phyloP scores from a whole-genome alignment of 1,284 basidiomycete species.

The Lignosus rhinocerotis region DNA sequence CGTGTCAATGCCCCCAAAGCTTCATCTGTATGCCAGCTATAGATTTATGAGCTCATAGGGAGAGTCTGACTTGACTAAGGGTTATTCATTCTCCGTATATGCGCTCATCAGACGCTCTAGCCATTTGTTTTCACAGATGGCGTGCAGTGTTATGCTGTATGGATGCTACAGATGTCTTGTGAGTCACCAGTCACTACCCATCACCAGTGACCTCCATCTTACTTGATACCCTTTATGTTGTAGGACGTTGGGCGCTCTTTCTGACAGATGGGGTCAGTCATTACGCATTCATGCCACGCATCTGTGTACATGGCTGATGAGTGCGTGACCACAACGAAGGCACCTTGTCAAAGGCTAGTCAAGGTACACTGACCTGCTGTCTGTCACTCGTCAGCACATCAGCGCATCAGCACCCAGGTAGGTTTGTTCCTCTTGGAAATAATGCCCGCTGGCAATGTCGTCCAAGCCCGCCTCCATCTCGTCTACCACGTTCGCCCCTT shows the following conservation, averaged over 20 bases:
- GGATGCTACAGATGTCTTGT: no score
- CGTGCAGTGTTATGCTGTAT: no score
- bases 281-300: not conserved
- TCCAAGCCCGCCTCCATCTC: not conserved
- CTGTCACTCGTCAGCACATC: not conserved
- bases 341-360: conserved; percentile 2
- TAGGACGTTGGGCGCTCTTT: not conserved
- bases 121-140: no score
- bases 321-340: not conserved
- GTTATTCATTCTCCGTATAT: no score
- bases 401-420: conserved; percentile 1
- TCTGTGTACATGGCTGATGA: not conserved
- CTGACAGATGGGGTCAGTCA: conserved; percentile 16
- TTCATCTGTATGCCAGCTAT: no score
- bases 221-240: no score
- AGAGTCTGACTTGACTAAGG: no score
- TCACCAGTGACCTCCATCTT: no score
- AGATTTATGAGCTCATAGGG: no score
- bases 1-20: no score
- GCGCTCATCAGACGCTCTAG: no score
- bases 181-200: no score
- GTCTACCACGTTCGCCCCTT: not conserved
- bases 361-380: not conserved
- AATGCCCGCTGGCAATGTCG: not conserved
- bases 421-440: not conserved